A percentile compares a stretch with the other conserved stretches of the same genome.
Evolutionary conservation across 2,329 filamentous ascomycete genomes (phyloP).

Genomic region (Knoxdaviesia capensis): DNA sequence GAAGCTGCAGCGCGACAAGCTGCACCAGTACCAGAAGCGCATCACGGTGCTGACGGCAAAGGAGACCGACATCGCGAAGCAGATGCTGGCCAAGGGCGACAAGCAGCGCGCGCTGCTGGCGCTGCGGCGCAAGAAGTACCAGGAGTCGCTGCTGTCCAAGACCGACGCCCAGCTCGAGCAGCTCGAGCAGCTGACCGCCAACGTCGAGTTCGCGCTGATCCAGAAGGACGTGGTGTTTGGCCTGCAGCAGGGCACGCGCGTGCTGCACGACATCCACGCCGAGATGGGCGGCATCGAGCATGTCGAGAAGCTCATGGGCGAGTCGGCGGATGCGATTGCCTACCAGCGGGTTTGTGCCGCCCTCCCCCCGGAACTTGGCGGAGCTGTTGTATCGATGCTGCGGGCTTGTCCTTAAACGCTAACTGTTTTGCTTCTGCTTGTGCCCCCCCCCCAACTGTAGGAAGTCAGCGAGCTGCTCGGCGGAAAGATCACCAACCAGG

Average conservation of each 20-base stretch:
- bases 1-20: constrained; percentile 91
- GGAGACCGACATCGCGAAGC: constrained; percentile 69
- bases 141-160: constrained; percentile 71
- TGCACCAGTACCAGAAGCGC: constrained; percentile 86
- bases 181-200: constrained; percentile 69
- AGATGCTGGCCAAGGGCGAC: constrained; percentile 65
- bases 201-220: constrained; percentile 88
- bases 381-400: background rate
- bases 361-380: background rate
- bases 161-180: constrained; percentile 90
- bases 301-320: constrained; percentile 88
- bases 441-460: constrained; percentile 18
- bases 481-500: constrained; percentile 74
- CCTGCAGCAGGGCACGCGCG: constrained; percentile 73
- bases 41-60: constrained; percentile 71
- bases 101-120: constrained; percentile 69
- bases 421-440: background rate
- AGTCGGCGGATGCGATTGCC: constrained; percentile 72
- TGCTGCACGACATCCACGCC: constrained; percentile 75
- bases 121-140: constrained; percentile 88
- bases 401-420: background rate
- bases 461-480: constrained; percentile 86
- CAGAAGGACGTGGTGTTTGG: constrained; percentile 94
- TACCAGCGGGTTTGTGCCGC: constrained; percentile 56
- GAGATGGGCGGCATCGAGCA: constrained; percentile 93